These are phyloP conservation scores for Vitis cinerea DNA, from an alignment of 164 flowering plant genomes.

Conservation along the genomic window DNA sequence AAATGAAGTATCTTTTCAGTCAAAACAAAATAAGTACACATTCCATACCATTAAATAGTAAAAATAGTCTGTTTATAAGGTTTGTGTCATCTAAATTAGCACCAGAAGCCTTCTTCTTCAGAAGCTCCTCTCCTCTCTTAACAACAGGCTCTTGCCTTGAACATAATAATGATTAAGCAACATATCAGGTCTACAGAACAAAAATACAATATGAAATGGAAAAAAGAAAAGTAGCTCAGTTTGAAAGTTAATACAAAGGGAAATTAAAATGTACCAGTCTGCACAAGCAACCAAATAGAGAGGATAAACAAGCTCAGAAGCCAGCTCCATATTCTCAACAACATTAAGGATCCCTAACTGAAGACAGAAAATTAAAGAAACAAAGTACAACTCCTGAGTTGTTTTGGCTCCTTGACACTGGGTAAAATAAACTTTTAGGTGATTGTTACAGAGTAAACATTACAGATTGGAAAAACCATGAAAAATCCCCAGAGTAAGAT, in stretches of 20 bases:
- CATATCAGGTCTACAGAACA: conserved; percentile 10
- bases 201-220: neutral
- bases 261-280: conserved; percentile 53
- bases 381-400: neutral
- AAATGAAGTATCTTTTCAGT: neutral
- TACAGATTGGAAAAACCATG: neutral
- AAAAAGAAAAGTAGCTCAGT: neutral
- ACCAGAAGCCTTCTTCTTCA: conserved; percentile 72
- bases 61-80: conserved; percentile 63
- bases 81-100: conserved; percentile 71
- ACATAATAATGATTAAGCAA: conserved; percentile 24
- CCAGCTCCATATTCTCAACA: conserved; percentile 69
- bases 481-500: neutral
- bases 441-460: neutral
- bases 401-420: too few relatives aligned
- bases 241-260: neutral
- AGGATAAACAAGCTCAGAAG: conserved; percentile 69
- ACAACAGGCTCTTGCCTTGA: conserved; percentile 79
- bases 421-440: too few relatives aligned
- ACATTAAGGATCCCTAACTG: conserved; percentile 89
- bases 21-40: neutral
- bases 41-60: conserved; percentile 74
- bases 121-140: conserved; percentile 86
- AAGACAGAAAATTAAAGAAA: conserved; percentile 14
- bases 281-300: conserved; percentile 72